Percentiles rank a stretch among this genome's conserved stretches.
Conservation (phyloP, 2,329 filamentous ascomycete species). For the Hypoxylon sp. region DNA sequence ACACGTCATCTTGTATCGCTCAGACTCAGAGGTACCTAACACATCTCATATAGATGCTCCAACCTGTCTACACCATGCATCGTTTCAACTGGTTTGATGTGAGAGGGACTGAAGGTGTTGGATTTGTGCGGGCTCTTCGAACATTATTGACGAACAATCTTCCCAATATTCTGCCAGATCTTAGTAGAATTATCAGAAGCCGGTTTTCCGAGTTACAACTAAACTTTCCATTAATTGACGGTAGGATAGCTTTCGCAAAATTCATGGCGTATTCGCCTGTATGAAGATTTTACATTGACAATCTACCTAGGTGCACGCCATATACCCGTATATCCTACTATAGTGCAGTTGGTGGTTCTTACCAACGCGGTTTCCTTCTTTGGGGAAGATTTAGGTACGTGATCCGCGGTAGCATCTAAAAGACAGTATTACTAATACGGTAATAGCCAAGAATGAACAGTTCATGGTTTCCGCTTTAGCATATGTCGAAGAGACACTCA, state of each 20-base stretch:
- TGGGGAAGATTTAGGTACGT: constrained; percentile 32
- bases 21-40: no score
- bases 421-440: neutral
- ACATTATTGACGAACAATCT: constrained; percentile 48
- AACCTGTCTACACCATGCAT: constrained; percentile 49
- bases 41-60: constrained; percentile 29
- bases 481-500: constrained; percentile 50
- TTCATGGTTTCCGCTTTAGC: constrained; percentile 46
- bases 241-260: no score
- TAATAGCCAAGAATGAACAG: constrained; percentile 44
- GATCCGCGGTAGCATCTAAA: neutral
- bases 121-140: constrained; percentile 44
- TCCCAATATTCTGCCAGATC: neutral
- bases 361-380: constrained; percentile 40
- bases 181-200: no score
- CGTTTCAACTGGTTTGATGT: constrained; percentile 54
- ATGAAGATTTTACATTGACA: no score
- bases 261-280: no score
- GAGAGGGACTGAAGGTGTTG: constrained; percentile 50
- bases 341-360: constrained; percentile 21
- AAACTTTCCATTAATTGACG: no score
- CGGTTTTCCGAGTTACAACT: no score
- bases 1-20: no score
- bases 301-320: neutral
- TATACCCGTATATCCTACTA: constrained; percentile 25